A percentile compares a stretch with the other conserved stretches of the same genome.
phyloP scores from a whole-genome alignment of 2,329 filamentous ascomycete species.

The Xylariaceae sp. region DNA sequence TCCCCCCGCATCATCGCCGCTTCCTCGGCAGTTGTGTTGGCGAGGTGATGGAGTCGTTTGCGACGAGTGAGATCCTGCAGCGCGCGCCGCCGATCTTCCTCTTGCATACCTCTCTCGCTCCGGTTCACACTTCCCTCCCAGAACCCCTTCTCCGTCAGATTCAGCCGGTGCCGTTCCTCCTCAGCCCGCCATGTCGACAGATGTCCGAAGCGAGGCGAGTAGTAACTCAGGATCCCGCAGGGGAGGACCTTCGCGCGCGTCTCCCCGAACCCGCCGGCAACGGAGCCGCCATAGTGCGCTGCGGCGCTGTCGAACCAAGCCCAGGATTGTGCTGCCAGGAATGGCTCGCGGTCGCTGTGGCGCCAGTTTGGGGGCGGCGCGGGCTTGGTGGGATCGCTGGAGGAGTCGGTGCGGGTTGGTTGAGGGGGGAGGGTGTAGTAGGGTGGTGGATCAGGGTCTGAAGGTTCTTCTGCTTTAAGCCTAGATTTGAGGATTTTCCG shows the following conservation, averaged over 20 bases:
- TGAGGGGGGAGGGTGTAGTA: constrained; percentile 35
- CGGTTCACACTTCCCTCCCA: constrained; percentile 29
- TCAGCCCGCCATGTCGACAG: constrained; percentile 29
- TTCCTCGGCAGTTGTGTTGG: constrained; percentile 29
- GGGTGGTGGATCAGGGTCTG: constrained; percentile 16
- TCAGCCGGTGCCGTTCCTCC: constrained; percentile 35
- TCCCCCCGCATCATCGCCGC: constrained; percentile 32
- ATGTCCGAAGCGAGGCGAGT: constrained; percentile 34
- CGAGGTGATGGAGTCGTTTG: constrained; percentile 36
- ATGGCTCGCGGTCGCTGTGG: constrained; percentile 34
- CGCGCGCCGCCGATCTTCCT: constrained; percentile 15
- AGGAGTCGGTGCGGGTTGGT: constrained; percentile 35
- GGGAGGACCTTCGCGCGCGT: constrained; percentile 35
- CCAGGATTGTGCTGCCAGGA: constrained; percentile 37
- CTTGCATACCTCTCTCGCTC: too few species aligned
- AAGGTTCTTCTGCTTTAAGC: not conserved
- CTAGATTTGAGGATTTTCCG: not conserved
- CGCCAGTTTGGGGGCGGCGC: constrained; percentile 37
- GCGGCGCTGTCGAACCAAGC: constrained; percentile 44
- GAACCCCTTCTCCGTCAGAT: constrained; percentile 38
- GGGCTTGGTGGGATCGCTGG: constrained; percentile 32
- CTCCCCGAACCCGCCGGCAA: constrained; percentile 39
- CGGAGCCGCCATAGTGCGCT: constrained; percentile 37
- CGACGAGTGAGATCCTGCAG: constrained; percentile 35
- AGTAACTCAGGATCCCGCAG: constrained; percentile 45